A percentile compares a stretch with the other conserved stretches of the same genome.
These are phyloP conservation scores for Sarocladium oryzae DNA, from an alignment of 2,329 filamentous ascomycete genomes.

Conservation along the genomic window DNA sequence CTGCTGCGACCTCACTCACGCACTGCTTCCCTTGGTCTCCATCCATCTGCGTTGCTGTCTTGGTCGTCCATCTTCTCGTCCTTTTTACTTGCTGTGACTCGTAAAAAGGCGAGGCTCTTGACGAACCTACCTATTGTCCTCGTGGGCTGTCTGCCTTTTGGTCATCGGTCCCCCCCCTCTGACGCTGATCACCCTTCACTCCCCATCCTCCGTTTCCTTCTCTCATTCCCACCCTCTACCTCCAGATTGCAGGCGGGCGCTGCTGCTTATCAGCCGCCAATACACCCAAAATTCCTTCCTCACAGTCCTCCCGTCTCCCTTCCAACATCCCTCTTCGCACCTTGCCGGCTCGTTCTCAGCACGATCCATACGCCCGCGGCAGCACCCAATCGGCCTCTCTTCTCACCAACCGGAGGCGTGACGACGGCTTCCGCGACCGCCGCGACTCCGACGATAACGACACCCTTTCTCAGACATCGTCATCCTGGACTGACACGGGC, in stretches of 20 bases:
- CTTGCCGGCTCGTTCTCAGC: conserved; percentile 41
- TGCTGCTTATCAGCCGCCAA: conserved; percentile 71
- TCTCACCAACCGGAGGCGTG: conserved; percentile 21
- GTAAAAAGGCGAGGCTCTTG: not conserved
- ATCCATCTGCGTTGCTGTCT: conserved; percentile 1
- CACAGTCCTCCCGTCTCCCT: conserved; percentile 60
- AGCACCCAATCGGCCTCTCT: conserved; percentile 31
- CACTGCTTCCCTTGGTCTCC: conserved; percentile 8
- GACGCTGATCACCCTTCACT: conserved; percentile 2
- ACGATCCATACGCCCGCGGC: conserved; percentile 31
- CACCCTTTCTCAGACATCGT: conserved; percentile 53
- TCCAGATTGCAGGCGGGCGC: conserved; percentile 52
- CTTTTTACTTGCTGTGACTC: conserved; percentile 2
- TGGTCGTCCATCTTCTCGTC: not conserved
- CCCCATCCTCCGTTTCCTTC: conserved; percentile 27
- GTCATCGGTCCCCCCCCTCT: conserved; percentile 6
- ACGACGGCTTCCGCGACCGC: conserved; percentile 30
- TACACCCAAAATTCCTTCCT: conserved; percentile 79
- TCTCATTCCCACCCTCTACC: conserved; percentile 19
- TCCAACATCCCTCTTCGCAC: conserved; percentile 86
- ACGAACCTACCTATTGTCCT: not conserved
- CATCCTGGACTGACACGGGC: conserved; percentile 85
- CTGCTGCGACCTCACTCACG: conserved; percentile 4
- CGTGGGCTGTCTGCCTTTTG: conserved; percentile 1
- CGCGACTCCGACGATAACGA: conserved; percentile 40